phyloP scores from a whole-genome alignment of 768 basidiomycete species.

The Xerocomus spinulosus region DNA sequence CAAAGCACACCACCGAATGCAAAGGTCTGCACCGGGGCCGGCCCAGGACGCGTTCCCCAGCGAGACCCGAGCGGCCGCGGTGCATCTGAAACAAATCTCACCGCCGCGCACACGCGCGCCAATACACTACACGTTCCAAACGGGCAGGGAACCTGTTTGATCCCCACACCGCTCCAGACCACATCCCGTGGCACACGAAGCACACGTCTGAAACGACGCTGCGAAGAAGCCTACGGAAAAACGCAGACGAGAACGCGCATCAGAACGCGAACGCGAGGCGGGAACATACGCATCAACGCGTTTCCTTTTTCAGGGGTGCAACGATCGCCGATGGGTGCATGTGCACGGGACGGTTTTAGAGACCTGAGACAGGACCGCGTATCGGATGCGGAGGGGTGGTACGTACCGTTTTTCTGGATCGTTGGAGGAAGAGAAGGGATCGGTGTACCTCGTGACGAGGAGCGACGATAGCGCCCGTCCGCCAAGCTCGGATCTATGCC shows the following conservation, averaged over 20 bases:
- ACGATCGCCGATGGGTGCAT: background rate
- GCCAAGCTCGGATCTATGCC: constrained; percentile 2
- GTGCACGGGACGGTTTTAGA: background rate
- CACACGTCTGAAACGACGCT: too few species aligned
- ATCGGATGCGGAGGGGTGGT: constrained; percentile 3
- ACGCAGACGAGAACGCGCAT: too few species aligned
- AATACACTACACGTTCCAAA: too few species aligned
- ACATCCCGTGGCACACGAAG: too few species aligned
- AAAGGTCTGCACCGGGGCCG: too few species aligned
- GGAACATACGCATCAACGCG: background rate
- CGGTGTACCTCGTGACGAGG: background rate
- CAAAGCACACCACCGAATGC: too few species aligned
- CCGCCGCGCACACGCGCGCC: too few species aligned
- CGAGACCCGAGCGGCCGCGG: constrained; percentile 6
- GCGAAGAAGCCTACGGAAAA: too few species aligned
- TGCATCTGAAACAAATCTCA: background rate
- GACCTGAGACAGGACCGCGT: constrained; percentile 5
- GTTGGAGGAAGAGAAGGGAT: constrained; percentile 1
- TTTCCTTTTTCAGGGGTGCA: background rate
- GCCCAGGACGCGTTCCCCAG: too few species aligned
- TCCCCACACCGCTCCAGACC: too few species aligned
- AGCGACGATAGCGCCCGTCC: constrained; percentile 11
- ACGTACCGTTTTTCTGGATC: background rate
- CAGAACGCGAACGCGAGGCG: too few species aligned
- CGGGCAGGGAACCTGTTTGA: too few species aligned